These are phyloP conservation scores for Lagenidium sp. DNA, from an alignment of 352 stramenopile species.

Conservation along the genomic window DNA sequence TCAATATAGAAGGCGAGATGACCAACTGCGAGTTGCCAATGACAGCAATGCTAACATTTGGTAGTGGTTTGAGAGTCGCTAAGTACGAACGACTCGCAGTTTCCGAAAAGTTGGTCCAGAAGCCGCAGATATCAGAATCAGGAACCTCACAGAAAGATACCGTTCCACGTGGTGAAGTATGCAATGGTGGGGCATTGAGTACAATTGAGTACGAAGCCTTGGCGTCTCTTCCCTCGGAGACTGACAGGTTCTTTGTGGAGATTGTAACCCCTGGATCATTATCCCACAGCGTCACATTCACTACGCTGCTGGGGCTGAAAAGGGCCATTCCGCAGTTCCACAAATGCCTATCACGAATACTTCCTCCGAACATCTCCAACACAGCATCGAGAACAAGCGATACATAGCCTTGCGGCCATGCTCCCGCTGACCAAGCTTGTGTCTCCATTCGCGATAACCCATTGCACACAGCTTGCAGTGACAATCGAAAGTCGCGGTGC, in stretches of 20 bases:
- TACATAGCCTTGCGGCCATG: slow-evolving; percentile 44
- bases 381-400: slow-evolving; percentile 28
- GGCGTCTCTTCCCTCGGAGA: slow-evolving; percentile 17
- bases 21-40: slow-evolving; percentile 31
- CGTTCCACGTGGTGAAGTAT: slow-evolving; percentile 3
- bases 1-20: slow-evolving; percentile 46
- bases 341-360: slow-evolving; percentile 32
- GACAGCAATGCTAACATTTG: slow-evolving; percentile 54
- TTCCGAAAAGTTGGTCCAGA: slow-evolving; percentile 16
- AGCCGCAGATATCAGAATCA: slow-evolving; percentile 29
- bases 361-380: slow-evolving; percentile 42
- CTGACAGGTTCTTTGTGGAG: slow-evolving; percentile 21
- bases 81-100: slow-evolving; percentile 29
- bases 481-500: slow-evolving; percentile 21
- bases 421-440: slow-evolving; percentile 43
- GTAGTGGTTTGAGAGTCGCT: background rate
- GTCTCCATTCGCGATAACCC: slow-evolving; percentile 47
- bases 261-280: slow-evolving; percentile 68
- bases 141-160: slow-evolving; percentile 18
- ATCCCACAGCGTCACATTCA: slow-evolving; percentile 68
- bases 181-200: slow-evolving; percentile 45
- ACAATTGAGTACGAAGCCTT: slow-evolving; percentile 40
- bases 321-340: slow-evolving; percentile 58
- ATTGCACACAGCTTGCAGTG: slow-evolving; percentile 36
- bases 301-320: slow-evolving; percentile 30